A percentile compares a stretch with the other conserved stretches of the same genome.
Evolutionary conservation across 768 basidiomycete species (phyloP).

Genomic region (Pisolithus tinctorius): DNA sequence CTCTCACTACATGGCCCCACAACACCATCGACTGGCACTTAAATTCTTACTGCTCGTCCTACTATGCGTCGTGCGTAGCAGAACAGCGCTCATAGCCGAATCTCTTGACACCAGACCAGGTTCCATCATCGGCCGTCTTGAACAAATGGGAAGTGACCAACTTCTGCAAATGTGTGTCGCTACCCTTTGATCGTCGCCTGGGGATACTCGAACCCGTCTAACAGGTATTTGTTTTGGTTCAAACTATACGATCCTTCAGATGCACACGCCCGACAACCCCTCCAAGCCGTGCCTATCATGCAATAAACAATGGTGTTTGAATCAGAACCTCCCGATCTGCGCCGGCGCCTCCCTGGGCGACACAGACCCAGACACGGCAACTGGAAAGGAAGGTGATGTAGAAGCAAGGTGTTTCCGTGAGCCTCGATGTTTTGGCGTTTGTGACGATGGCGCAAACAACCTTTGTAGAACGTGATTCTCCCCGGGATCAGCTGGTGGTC

Average conservation of each 20-base stretch:
- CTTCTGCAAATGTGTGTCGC: constrained; percentile 75
- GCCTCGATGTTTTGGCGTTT: constrained; percentile 34
- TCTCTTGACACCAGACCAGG: constrained; percentile 22
- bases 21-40: constrained; percentile 4
- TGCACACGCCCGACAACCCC: constrained; percentile 76
- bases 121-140: constrained; percentile 36
- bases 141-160: constrained; percentile 87
- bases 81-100: background rate
- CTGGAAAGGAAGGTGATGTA: constrained; percentile 92
- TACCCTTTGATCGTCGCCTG: background rate
- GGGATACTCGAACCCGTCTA: constrained; percentile 1
- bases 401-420: constrained; percentile 93
- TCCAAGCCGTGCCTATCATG: constrained; percentile 89
- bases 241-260: constrained; percentile 79
- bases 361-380: constrained; percentile 86
- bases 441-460: constrained; percentile 19
- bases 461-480: constrained; percentile 80
- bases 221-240: constrained; percentile 87
- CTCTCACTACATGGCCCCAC: constrained; percentile 16
- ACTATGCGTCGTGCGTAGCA: constrained; percentile 22
- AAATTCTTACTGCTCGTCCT: constrained; percentile 15
- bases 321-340: constrained; percentile 84
- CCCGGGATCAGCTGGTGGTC: constrained; percentile 90
- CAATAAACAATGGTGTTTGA: constrained; percentile 92
- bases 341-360: constrained; percentile 77